A percentile compares a stretch with the other conserved stretches of the same genome.
Conservation (phyloP, 176 grass and related monocot species). For the Lolium rigidum region DNA sequence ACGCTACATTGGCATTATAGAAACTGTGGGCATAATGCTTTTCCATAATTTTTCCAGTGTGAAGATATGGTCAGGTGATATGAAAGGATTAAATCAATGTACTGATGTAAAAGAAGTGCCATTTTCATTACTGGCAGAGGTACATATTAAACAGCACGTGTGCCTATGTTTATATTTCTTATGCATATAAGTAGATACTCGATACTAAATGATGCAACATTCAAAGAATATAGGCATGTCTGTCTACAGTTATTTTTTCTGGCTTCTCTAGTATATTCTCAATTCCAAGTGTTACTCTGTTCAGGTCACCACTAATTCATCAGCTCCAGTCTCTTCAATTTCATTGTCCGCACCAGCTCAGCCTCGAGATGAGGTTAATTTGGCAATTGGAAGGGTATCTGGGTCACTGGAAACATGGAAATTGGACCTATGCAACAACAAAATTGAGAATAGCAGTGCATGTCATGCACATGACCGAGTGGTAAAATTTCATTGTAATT, state of each 20-base stretch:
- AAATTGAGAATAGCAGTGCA: slow-evolving; percentile 55
- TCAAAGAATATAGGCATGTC: neutral
- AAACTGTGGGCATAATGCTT: neutral
- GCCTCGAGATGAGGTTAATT: slow-evolving; percentile 56
- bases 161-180: slow-evolving; percentile 12
- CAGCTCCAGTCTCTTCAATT: slow-evolving; percentile 70
- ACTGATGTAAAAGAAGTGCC: slow-evolving; percentile 42
- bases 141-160: slow-evolving; percentile 41
- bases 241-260: neutral
- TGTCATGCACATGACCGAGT: slow-evolving; percentile 82
- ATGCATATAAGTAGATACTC: slow-evolving; percentile 23
- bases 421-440: slow-evolving; percentile 60
- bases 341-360: slow-evolving; percentile 55
- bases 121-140: slow-evolving; percentile 69
- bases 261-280: slow-evolving; percentile 6
- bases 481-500: slow-evolving; percentile 65
- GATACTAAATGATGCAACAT: slow-evolving; percentile 9
- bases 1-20: neutral
- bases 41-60: slow-evolving; percentile 55
- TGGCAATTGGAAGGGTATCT: slow-evolving; percentile 82
- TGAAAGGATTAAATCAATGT: slow-evolving; percentile 59
- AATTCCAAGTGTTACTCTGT: slow-evolving; percentile 38
- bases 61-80: slow-evolving; percentile 80
- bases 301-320: slow-evolving; percentile 50
- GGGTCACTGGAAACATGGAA: slow-evolving; percentile 77